Evolutionary conservation across 2,329 filamentous ascomycete genomes (phyloP), one percentile per base, ranked within the genome.

Genomic region (Fusarium sp.): DNA sequence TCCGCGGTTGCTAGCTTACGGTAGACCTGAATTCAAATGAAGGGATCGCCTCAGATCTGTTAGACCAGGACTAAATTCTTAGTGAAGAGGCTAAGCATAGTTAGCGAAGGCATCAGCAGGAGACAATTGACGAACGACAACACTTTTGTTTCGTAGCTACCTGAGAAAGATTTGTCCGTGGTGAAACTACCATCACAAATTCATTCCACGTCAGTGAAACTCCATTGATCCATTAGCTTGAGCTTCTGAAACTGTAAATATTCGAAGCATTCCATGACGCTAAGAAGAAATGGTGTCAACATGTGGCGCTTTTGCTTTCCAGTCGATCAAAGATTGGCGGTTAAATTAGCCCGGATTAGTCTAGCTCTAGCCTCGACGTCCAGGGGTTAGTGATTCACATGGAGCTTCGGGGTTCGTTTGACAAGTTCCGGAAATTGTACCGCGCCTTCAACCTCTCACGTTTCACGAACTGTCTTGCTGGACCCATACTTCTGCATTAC

Each of bases 1-100:
- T 64, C 59, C 51, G 58, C n/a, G 31, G 6, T 40, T 30, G 37
- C 23, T 64, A 63, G 61, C 26, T 20, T 64, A 31, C 61, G 61
- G 61, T 64, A 42, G 46, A 30, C 50, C 61, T 64, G 61, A 41
- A 55, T 45, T 23, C 38, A 58, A 58, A 64, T 64, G 38, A 64
- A 57, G 30, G 4, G 11, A 45, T 50, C 38, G 12, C 12, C 38
- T 50, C 8, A 12, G 26, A 12, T 42, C 26, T 8, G 8, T 45
- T 64, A 64, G 61, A 13, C 33, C 28, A 46, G n/a, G 44, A 30
- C 61, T 64, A 62, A 18, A 15, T 11, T 16, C 28, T 49, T 49
- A 63, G 59, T 37, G 33, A 51, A 36, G 8, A 31, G 18, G 8
- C 30, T 10, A 51, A 28, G 3, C 47, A 6, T 50, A 11, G 1